Evolutionary conservation across 768 basidiomycete genomes (phyloP), one percentile per base, ranked within the genome.

Genomic region (Lentinula lateritia): DNA sequence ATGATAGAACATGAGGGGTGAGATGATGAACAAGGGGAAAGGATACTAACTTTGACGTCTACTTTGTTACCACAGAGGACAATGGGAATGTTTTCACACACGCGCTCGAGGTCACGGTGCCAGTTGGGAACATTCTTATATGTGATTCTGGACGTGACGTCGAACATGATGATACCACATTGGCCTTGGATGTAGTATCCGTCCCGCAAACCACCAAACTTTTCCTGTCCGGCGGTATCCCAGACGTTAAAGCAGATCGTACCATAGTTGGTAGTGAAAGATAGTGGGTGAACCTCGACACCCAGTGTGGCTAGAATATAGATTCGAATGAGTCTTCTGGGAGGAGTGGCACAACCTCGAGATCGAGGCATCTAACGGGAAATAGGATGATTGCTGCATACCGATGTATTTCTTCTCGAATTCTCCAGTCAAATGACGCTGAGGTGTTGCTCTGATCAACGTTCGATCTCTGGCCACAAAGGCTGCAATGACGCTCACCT

Each of bases 101-200:
- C 97, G 65, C 97, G 93, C 82, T 98, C 97, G 69, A 95, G 90
- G 76, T 99, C 97, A 72, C 97, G 92, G 83, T 98, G 96, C 97
- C 97, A 99, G 84, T 98, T 99, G 68, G 97, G 97, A 38, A 99
- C 97, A 75, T 98, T 98, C 84, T 98, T 98, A 83, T 99, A 99
- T 61, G 97, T 99, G 86, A 98, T 99, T 71, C 97, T 89, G 59
- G 97, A 97, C 62, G 97, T 98, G 66, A 98, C 96, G 70, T 94
- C 97, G 81, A 98, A 98, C 97, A 99, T 98, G 87, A 99, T 98
- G 83, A 99, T 98, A 69, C 97, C 97, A 72, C 95, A 98, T 77
- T 99, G 97, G 69, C 95, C 95, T 78, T 95, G 93, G 73, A 94
- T 93, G 77, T 93, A 93, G 77, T 93, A 95, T 50, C 95, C 95